Base-by-base conservation (phyloP, 1,284 basidiomycete genomes). In the Ustilago curta region DNA sequence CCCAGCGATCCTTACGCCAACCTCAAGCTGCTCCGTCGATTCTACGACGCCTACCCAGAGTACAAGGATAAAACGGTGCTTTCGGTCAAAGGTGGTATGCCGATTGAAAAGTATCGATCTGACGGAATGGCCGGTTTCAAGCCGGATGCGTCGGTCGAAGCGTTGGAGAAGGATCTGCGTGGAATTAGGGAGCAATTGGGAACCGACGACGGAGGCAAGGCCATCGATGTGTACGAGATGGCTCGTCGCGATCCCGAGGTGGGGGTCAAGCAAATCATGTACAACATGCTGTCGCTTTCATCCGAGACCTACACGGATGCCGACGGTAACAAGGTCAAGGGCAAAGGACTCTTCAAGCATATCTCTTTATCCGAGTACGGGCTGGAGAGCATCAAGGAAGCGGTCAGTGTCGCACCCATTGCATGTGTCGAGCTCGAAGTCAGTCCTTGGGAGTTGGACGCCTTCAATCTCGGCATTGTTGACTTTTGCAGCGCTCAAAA, bases 371-470 rank as follows among this genome's bases (percentile, higher is more conserved):
- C 77, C 21, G 81, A 84, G 58, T 66, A 82, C 18, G 76, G 70
- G 4, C 76, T 76, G 8, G 55, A 59, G 4, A 73, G 73, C 3
- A 79, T 84, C 57, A 60, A 77, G n/a, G 48, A 61, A 16, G 80
- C 81, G 0, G 66, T 51, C 39, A 65, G 51, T n/a, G 69, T 76
- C 0, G 70, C 66, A 18, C 77, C 75, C 3, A 70, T 91, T 68
- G 83, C 89, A 2, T 90, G 89, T 4, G 84, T 91, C 25, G 90
- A 91, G 83, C 85, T 90, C 32, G 91, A 91, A 81, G 89, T 89
- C 79, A 90, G 89, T 3, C 89, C 90, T 0, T 91, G 90, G 85
- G 87, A 87, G 18, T 86, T 84, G 37, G 86, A 87, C 51, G 86
- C 86, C 23, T 87, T 88, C 62, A 81, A 85, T 49, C 81, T 85